Evolutionary conservation across 345 rosid genomes (phyloP).

Genomic region (Populus davidiana): DNA sequence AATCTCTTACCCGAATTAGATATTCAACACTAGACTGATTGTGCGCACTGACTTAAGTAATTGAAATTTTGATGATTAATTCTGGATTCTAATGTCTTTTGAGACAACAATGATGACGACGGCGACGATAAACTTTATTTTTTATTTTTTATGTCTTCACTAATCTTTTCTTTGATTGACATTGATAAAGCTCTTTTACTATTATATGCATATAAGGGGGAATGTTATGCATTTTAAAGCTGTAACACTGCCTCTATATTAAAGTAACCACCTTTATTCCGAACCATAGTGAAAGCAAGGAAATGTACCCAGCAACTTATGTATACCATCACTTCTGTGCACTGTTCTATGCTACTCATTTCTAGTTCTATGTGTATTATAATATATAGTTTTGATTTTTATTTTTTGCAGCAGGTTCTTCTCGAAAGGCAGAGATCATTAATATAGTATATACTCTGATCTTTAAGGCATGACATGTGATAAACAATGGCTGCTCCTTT

Average conservation of each 20-base stretch:
- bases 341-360: too few relatives aligned
- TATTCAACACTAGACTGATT: neutral
- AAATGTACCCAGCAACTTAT: neutral
- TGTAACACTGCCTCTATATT: neutral
- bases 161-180: conserved; percentile 29
- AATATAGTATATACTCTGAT: too few relatives aligned
- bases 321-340: too few relatives aligned
- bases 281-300: conserved; percentile 7
- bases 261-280: conserved; percentile 9
- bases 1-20: conserved; percentile 1
- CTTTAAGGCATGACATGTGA: too few relatives aligned
- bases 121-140: neutral
- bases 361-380: too few relatives aligned
- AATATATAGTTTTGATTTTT: too few relatives aligned
- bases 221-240: conserved; percentile 3
- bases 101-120: neutral
- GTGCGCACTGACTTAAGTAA: neutral
- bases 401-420: too few relatives aligned
- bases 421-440: too few relatives aligned
- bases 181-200: conserved; percentile 24
- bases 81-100: neutral
- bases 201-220: neutral
- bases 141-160: conserved; percentile 1
- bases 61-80: neutral
- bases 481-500: too few relatives aligned